Evolutionary conservation across 495 filamentous ascomycete species (phyloP).

Genomic region (Diplogelasinospora grovesii): DNA sequence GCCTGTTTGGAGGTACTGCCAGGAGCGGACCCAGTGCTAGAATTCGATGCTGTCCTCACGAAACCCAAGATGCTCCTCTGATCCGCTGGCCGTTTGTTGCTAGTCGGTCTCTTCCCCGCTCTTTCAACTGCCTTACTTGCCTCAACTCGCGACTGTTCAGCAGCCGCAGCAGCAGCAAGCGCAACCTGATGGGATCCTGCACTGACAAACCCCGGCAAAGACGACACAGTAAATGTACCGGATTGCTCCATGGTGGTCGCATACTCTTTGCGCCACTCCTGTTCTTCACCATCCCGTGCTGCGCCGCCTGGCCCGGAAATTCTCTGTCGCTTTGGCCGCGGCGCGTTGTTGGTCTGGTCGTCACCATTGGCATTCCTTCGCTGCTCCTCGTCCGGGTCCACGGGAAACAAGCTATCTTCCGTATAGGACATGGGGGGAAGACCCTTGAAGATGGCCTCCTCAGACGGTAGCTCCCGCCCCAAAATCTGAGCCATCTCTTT

Average conservation of each 20-base stretch:
- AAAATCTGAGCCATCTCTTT: constrained; percentile 35
- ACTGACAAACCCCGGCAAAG: constrained; percentile 36
- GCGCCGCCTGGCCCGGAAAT: constrained; percentile 16
- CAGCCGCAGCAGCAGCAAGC: constrained; percentile 23
- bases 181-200: constrained; percentile 35
- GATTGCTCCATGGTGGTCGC: constrained; percentile 42
- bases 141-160: too few species aligned
- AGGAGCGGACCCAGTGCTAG: not conserved
- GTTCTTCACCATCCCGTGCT: constrained; percentile 26
- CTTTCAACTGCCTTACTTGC: constrained; percentile 13
- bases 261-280: constrained; percentile 22
- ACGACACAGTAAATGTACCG: constrained; percentile 33
- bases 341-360: constrained; percentile 1
- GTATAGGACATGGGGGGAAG: constrained; percentile 34
- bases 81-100: constrained; percentile 28
- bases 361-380: constrained; percentile 1
- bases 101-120: constrained; percentile 14
- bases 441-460: constrained; percentile 31
- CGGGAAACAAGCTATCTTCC: constrained; percentile 36
- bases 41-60: constrained; percentile 11
- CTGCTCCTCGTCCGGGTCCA: constrained; percentile 24
- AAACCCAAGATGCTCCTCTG: constrained; percentile 39
- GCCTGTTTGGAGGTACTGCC: constrained; percentile 4
- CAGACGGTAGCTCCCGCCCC: constrained; percentile 30
- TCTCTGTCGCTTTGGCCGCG: constrained; percentile 20